phyloP scores from a whole-genome alignment of 805 yeast species.

The Barnettozyma sucrosica region DNA sequence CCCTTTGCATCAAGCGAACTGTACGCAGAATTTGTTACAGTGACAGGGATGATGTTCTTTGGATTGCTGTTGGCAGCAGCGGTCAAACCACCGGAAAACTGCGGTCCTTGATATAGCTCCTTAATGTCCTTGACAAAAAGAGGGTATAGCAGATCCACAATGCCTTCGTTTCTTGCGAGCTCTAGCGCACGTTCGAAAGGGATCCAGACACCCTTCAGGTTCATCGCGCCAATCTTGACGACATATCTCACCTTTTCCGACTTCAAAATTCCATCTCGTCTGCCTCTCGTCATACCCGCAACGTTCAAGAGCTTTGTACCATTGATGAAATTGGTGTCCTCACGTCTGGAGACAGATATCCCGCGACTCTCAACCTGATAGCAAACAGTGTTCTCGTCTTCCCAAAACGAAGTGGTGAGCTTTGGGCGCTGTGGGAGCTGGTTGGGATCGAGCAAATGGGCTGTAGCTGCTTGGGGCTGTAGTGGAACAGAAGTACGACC shows the following conservation, averaged over 20 bases:
- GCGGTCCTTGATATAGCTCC: conserved; percentile 28
- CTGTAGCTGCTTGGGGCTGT: conserved; percentile 10
- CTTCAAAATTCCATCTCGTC: conserved; percentile 65
- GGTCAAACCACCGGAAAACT: conserved; percentile 27
- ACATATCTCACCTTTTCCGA: conserved; percentile 63
- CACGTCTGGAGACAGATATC: conserved; percentile 60
- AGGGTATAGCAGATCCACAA: conserved; percentile 52
- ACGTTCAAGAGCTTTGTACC: conserved; percentile 66
- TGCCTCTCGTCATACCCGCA: conserved; percentile 68
- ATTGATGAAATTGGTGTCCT: conserved; percentile 67
- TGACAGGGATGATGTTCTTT: conserved; percentile 25
- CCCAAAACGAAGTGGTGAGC: conserved; percentile 73
- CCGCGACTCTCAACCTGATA: conserved; percentile 69
- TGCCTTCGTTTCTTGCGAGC: conserved; percentile 64
- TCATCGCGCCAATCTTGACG: conserved; percentile 72
- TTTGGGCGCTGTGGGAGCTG: conserved; percentile 42
- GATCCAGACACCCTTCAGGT: conserved; percentile 70
- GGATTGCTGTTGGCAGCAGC: conserved; percentile 27
- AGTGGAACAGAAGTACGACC: conserved; percentile 2
- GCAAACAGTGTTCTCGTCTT: conserved; percentile 65
- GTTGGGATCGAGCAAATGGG: conserved; percentile 21
- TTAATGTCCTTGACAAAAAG: conserved; percentile 63
- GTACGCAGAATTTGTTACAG: conserved; percentile 23
- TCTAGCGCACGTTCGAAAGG: conserved; percentile 68
- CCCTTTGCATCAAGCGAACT: conserved; percentile 18